Percentiles rank a stretch among this genome's conserved stretches.
These are phyloP conservation scores for Xerocomellus dryophilus DNA, from an alignment of 768 basidiomycete species.

Conservation along the genomic window DNA sequence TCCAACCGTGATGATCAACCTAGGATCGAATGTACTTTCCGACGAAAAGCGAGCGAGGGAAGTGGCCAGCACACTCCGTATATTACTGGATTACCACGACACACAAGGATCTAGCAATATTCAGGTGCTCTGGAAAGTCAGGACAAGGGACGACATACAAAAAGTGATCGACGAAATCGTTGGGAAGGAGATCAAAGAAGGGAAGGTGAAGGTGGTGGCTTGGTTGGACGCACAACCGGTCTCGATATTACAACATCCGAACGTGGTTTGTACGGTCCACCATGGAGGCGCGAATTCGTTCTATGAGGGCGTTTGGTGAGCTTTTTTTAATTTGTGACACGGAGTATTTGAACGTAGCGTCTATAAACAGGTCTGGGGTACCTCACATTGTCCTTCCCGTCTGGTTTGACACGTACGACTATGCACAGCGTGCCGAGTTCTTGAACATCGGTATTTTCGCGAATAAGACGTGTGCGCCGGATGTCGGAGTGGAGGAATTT, in stretches of 20 bases:
- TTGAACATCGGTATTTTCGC: slow-evolving; percentile 6
- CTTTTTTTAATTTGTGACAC: too few species aligned
- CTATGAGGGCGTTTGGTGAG: too few species aligned
- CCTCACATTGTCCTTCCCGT: too few species aligned
- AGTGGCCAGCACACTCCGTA: slow-evolving; percentile 4
- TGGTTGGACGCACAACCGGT: slow-evolving; percentile 4
- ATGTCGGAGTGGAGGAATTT: background rate
- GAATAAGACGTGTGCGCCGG: background rate
- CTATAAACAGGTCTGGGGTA: too few species aligned
- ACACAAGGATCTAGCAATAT: background rate
- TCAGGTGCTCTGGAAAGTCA: slow-evolving; percentile 14
- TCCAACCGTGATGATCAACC: too few species aligned
- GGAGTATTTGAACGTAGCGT: too few species aligned
- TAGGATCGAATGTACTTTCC: background rate
- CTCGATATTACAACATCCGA: slow-evolving; percentile 2
- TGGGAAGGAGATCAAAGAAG: slow-evolving; percentile 3
- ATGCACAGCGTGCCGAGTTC: too few species aligned
- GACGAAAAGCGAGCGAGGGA: background rate
- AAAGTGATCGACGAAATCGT: background rate
- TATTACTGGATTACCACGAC: slow-evolving; percentile 4
- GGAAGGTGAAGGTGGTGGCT: background rate
- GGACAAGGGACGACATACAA: background rate
- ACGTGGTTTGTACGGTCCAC: background rate
- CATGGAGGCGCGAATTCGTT: slow-evolving; percentile 4
- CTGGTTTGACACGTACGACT: too few species aligned